Base-by-base conservation (phyloP, 805 yeast species). In the Barnettozyma siamensis region DNA sequence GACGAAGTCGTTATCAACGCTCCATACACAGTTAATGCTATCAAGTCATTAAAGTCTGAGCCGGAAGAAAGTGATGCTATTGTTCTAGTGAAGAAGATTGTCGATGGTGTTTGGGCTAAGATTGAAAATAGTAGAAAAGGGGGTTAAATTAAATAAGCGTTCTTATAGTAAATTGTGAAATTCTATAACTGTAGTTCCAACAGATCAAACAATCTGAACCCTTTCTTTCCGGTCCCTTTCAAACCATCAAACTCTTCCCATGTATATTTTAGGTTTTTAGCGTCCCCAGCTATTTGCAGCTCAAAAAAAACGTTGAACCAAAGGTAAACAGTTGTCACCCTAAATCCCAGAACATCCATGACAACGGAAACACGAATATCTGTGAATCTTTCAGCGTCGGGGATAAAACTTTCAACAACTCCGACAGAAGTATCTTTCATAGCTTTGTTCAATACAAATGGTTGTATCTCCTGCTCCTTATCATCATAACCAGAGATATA, bases 211-310 rank as follows among this genome's bases (percentile, higher is more conserved):
- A 73, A 49, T 45, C 67, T 65, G 4, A 64, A 41, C 0, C 88
- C 88, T 47, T 70, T 73, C 35, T 65, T 65, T n/a, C 55, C 52
- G 1, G 78, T 70, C 2, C 93, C 94, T 47, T 72, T 70, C 43
- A 69, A 69, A 0, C 95, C 94, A 59, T 85, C 94, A 50, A 82
- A 63, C 0, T 74, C 70, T 3, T 66, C 64, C 80, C 81, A 78
- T 31, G 15, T 10, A 27, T 41, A 47, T 13, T 15, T 13, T 2
- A 24, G 17, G 9, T 38, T 31, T 4, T 15, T 35, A 4, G 28
- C 7, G 3, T 42, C 41, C 26, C 50, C 43, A 34, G 55, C 48
- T 12, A 47, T 43, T 30, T 55, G 35, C 9, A 65, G 54, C 47
- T 74, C 79, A 57, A 72, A 69, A 43, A 58, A 64, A 2, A 65